These are phyloP conservation scores for Pleurotus tuber-regium DNA, from an alignment of 768 basidiomycete genomes.

Conservation along the genomic window DNA sequence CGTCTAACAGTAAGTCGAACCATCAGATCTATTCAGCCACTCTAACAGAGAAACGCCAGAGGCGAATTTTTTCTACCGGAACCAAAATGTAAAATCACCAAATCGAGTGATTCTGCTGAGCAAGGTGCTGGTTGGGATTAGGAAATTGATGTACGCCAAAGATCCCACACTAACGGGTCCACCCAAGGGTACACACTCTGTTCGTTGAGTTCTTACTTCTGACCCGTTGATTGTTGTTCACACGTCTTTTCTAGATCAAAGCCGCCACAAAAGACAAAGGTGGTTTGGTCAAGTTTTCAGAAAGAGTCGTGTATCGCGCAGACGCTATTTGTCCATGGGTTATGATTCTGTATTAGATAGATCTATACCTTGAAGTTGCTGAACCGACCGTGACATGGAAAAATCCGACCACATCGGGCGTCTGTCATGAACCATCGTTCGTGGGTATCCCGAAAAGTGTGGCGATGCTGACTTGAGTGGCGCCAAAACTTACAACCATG, in stretches of 20 bases:
- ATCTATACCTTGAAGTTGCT: too few relatives aligned
- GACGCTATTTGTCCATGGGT: constrained; percentile 10
- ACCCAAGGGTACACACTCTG: background rate
- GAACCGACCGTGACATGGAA: too few relatives aligned
- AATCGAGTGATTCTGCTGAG: background rate
- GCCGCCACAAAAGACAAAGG: background rate
- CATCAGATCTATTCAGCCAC: background rate
- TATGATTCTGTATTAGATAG: constrained; percentile 2
- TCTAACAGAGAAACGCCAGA: background rate
- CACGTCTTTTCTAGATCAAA: constrained; percentile 1
- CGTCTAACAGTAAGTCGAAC: constrained; percentile 1
- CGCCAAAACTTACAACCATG: too few relatives aligned
- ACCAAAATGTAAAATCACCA: background rate
- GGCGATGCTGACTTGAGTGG: too few relatives aligned
- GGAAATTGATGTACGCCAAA: background rate
- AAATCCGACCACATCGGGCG: too few relatives aligned
- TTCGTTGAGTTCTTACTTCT: background rate
- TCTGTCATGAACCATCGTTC: too few relatives aligned
- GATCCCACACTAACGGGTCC: background rate
- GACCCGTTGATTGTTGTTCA: background rate
- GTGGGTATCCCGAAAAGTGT: too few relatives aligned
- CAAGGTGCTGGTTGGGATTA: constrained; percentile 1
- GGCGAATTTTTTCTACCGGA: background rate
- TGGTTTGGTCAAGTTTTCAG: background rate
- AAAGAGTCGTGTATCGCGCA: constrained; percentile 1